Base-by-base conservation (phyloP, 1,139 yeast genomes). In the Debaryomyces sp. region DNA sequence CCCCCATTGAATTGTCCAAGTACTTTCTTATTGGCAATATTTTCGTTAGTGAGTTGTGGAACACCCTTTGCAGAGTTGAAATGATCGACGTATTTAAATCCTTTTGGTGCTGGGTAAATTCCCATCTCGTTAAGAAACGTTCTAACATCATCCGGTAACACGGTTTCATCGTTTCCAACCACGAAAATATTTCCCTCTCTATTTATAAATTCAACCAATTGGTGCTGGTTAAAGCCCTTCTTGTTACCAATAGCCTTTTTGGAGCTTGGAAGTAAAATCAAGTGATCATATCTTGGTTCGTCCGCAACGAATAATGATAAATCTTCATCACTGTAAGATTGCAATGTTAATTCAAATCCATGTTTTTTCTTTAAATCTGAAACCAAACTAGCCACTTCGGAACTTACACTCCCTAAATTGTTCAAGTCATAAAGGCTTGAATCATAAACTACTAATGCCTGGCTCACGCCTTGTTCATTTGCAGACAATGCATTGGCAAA, bases 81-180 rank as follows among this genome's bases (percentile, higher is more conserved):
- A 64, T 88, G 87, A 66, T 91, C 97, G 10, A 78, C 68, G 48
- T 87, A 72, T 51, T 74, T 68, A 65, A 82, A 85, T 45, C 84
- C 86, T 62, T 84, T 87, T 50, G 97, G 96, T 38, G 96, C 80
- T 51, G 97, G 89, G 60, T 77, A 82, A 46, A 95, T 85, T 26
- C 97, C 99, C 56, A 91, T 70, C 65, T 92, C 92, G 58, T 85
- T 82, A 59, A 89, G 78, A 59, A 87, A 86, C 5, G 78, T 71
- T 52, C 91, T 80, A 29, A 87, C 68, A 21, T 86, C 81, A 43
- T 87, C 91, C 26, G 95, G 89, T 24, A 84, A 72, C n/a, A 67
- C 63, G 24, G 63, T 53, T 12, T 57, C 48, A 8, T 55, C 53
- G 17, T 66, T 70, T n/a, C 86, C 86, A 26, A 90, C 73, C 17